Conservation (phyloP, 2,329 filamentous ascomycete species). For the Epichloe amarillans region DNA sequence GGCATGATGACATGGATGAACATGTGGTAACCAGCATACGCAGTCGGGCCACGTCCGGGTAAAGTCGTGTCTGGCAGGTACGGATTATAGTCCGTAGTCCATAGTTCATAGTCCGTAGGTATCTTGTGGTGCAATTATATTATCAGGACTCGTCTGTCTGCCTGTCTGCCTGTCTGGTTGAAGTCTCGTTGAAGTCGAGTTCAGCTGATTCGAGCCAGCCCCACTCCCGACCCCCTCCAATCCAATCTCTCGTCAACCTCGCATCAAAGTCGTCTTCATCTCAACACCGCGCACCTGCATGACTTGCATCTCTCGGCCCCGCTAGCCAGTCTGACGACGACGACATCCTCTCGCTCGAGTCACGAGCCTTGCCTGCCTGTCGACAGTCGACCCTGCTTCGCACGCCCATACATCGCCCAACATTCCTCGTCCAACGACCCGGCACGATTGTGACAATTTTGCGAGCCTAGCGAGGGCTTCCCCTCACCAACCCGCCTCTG, state of each 20-base stretch:
- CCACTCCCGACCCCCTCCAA: not conserved
- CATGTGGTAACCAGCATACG: too few relatives aligned
- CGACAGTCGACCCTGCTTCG: too few relatives aligned
- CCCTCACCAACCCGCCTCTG: conserved; percentile 3
- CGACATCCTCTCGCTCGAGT: not conserved
- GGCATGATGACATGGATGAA: too few relatives aligned
- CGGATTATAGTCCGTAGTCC: too few relatives aligned
- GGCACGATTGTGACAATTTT: conserved; percentile 9
- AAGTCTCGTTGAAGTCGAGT: too few relatives aligned
- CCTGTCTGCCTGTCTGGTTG: too few relatives aligned
- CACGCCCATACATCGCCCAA: not conserved
- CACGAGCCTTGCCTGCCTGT: not conserved
- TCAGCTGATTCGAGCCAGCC: not conserved
- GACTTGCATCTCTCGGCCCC: not conserved
- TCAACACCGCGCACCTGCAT: not conserved
- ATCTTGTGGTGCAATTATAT: too few relatives aligned
- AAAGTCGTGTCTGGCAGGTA: too few relatives aligned
- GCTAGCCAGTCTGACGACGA: not conserved
- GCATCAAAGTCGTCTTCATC: not conserved
- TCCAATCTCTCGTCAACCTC: not conserved
- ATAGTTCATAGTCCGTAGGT: too few relatives aligned
- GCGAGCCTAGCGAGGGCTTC: conserved; percentile 6
- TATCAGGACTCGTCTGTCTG: too few relatives aligned
- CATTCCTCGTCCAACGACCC: not conserved
- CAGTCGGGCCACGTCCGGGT: too few relatives aligned